Evolutionary conservation across 163 green algal genomes (phyloP), one percentile per base, ranked within the genome.

Genomic region (Prototheca wickerhamii): DNA sequence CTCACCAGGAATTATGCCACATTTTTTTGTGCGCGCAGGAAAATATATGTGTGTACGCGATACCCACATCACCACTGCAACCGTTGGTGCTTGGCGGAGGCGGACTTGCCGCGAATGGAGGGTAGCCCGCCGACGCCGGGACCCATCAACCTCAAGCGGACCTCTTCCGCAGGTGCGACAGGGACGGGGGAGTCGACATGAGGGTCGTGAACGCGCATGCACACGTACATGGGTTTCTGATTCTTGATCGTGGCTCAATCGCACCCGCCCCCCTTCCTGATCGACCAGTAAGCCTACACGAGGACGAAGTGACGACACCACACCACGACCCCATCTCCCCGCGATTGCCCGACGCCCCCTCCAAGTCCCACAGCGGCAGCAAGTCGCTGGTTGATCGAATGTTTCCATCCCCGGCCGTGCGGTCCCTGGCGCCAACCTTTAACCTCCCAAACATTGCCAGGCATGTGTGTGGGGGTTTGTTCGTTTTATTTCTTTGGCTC

Each of bases 361-460:
- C 34, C 32, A 71, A 71, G 34, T 64, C 58, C 28, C 12, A 5
- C 35, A 40, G 21, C 23, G 6, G 8, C 37, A 61, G 21, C 44
- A 65, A 34, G 29, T 46, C 35, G 20, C 15, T 61, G 35, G 34
- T 61, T 12, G 64, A 59, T 29, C 21, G 37, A 15, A 30, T 10
- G 17, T 32, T 42, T 40, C 31, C n/a, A 2, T 17, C 52, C 0
- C 25, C 57, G 0, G 63, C 62, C 31, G 37, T 54, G 34, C 56
- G 64, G 33, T 53, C 35, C 58, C 57, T 76, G 28, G 58, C 31
- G 2, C 62, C 63, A 4, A 4, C 64, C 55, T 75, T 75, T 43
- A 70, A 70, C 35, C 18, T 54, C 15, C 18, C 46, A 8, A 8
- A 12, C 46, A 25, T 54, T 6, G 10, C 46, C 12, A 54, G 52